Conservation (phyloP, 75 land plant species). For the Cunninghamia lanceolata region DNA sequence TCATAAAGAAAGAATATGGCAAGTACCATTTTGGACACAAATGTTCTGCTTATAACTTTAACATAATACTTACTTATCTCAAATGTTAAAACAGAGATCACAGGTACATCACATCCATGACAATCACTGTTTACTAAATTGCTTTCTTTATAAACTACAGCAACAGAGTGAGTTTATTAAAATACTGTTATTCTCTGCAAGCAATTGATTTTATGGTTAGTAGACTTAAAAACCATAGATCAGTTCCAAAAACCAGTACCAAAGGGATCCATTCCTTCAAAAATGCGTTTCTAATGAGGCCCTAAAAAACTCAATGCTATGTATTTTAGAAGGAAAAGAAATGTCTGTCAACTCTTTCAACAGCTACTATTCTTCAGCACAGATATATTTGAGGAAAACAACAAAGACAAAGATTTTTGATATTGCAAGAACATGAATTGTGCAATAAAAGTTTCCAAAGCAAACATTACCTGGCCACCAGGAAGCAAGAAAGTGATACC, state of each 20-base stretch:
- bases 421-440: not conserved
- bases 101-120: not conserved
- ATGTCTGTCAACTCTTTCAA: not conserved
- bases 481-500: constrained; percentile 93
- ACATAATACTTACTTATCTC: not conserved
- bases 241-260: not conserved
- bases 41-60: not conserved
- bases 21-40: not conserved
- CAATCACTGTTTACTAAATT: not conserved
- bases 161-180: not conserved
- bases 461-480: constrained; percentile 66
- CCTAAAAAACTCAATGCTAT: not conserved
- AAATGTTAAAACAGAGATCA: not conserved
- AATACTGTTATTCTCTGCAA: not conserved
- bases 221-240: not conserved
- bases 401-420: not conserved
- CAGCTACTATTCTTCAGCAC: not conserved
- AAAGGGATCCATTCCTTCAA: not conserved
- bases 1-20: not conserved
- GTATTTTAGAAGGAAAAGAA: not conserved
- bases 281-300: not conserved
- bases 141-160: not conserved
- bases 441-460: not conserved
- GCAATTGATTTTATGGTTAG: not conserved
- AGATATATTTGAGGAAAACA: not conserved